Base-by-base conservation (phyloP, 2,329 filamentous ascomycete genomes). In the Colletotrichum tofieldiae region DNA sequence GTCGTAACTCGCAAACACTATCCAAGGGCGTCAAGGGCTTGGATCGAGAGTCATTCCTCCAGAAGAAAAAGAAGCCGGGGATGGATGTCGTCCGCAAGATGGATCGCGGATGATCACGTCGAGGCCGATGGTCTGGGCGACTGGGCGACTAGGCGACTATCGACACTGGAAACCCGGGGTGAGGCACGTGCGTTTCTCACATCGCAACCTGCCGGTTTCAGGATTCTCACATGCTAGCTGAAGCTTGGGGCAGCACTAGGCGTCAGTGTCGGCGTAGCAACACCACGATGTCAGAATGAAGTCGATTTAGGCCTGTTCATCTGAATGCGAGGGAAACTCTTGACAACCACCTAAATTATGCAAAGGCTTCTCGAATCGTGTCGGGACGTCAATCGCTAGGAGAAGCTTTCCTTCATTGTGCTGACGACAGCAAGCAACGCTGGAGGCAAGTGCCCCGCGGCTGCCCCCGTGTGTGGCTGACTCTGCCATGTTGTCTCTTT, bases 161-260 rank as follows among this genome's bases (percentile, higher is more conserved):
- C 59, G 45, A 35, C 29, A 26, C n/a, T 54, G 23, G 51, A 65
- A 66, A 64, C 67, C 47, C 41, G 65, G 69, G 65, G 65, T 54
- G 58, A 60, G 69, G 69, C 69, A 69, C 69, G 69, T 72, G 69
- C 69, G 45, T 45, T 59, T 65, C 37, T 29, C 37, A 23, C 47
- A 69, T 69, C 65, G 54, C 45, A 49, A 65, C 65, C 65, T 20
- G 52, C 59, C 65, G 58, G 63, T 72, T 69, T 59, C 69, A 72
- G 69, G 55, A 72, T 72, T 56, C 69, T 72, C 69, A 72, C 69
- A 72, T 72, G 65, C 32, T 41, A 64, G 32, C 29, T 37, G 32
- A 14, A 12, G 32, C 52, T 37, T 37, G 29, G 29, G 29, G 23
- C 32, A 45, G 45, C 55, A 23, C 20, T 11, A 51, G 47, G 32